Evolutionary conservation across 768 basidiomycete species (phyloP).

Genomic region (Mycena leptocephala): DNA sequence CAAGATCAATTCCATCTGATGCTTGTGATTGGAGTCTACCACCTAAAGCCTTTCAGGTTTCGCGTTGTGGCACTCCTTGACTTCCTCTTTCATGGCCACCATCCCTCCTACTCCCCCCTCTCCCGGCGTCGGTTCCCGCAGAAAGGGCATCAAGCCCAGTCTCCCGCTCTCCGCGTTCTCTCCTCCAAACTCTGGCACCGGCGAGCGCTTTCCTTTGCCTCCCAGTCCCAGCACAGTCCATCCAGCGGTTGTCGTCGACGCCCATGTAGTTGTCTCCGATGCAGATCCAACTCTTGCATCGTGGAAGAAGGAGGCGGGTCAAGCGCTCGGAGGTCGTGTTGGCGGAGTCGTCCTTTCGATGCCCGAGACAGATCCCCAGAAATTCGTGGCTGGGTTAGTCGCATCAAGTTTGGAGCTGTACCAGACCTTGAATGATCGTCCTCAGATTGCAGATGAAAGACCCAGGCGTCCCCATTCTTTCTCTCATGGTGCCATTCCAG

Average conservation of each 20-base stretch:
- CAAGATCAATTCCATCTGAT: background rate
- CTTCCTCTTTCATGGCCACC: slow-evolving; percentile 4
- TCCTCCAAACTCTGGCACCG: slow-evolving; percentile 77
- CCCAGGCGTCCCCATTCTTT: slow-evolving; percentile 61
- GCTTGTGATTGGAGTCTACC: background rate
- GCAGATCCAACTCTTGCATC: slow-evolving; percentile 58
- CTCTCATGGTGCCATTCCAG: slow-evolving; percentile 74
- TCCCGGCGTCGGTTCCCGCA: slow-evolving; percentile 64
- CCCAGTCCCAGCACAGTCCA: slow-evolving; percentile 79
- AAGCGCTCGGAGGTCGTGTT: slow-evolving; percentile 61
- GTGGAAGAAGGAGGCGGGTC: slow-evolving; percentile 70
- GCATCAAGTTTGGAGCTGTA: background rate
- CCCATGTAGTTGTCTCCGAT: slow-evolving; percentile 68
- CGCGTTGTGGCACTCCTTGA: background rate
- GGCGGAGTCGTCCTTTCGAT: slow-evolving; percentile 74
- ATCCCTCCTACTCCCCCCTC: slow-evolving; percentile 45
- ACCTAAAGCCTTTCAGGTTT: background rate
- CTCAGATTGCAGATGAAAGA: slow-evolving; percentile 34
- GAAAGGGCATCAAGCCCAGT: slow-evolving; percentile 79
- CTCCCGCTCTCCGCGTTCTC: slow-evolving; percentile 86
- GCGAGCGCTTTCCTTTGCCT: slow-evolving; percentile 78
- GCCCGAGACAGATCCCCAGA: slow-evolving; percentile 59
- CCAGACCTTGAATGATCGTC: slow-evolving; percentile 35
- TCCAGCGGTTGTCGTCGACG: slow-evolving; percentile 78
- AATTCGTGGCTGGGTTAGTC: slow-evolving; percentile 65